Conservation (phyloP, 2,329 filamentous ascomycete species). For the Dactylellina sp. region DNA sequence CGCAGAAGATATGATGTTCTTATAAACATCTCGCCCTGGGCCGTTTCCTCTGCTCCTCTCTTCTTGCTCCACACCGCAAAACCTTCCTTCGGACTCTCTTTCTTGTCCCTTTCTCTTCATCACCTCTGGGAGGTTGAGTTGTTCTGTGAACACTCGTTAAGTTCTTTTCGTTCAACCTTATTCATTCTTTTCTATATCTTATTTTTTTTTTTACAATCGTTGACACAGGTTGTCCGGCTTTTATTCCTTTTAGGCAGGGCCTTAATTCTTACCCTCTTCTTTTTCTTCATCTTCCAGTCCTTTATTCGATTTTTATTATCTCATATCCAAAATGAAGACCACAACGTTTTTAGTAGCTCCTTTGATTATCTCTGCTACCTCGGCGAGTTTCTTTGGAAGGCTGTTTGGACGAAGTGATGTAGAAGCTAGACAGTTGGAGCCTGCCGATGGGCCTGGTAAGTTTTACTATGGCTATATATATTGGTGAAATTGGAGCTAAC, state of each 20-base stretch:
- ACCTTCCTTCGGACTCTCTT: conserved; percentile 22
- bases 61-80: conserved; percentile 49
- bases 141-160: conserved; percentile 56
- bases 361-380: conserved; percentile 36
- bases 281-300: conserved; percentile 1
- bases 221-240: conserved; percentile 54
- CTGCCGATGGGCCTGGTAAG: conserved; percentile 43
- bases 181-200: conserved; percentile 14
- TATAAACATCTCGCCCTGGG: conserved; percentile 45
- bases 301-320: conserved; percentile 6
- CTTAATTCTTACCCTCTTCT: conserved; percentile 14
- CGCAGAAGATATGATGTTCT: conserved; percentile 18
- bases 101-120: conserved; percentile 24
- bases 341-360: conserved; percentile 48
- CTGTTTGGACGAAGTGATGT: conserved; percentile 43
- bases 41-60: conserved; percentile 12
- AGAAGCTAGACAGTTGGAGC: conserved; percentile 31
- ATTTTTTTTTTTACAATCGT: conserved; percentile 25
- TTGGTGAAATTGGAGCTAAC: conserved; percentile 1
- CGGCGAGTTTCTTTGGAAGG: conserved; percentile 38
- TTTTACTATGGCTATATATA: neutral
- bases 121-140: conserved; percentile 55
- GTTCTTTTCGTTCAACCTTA: conserved; percentile 16
- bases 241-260: conserved; percentile 56
- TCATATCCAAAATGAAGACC: conserved; percentile 40